phyloP scores from a whole-genome alignment of 495 filamentous ascomycete species.

The Diplogelasinospora grovesii region DNA sequence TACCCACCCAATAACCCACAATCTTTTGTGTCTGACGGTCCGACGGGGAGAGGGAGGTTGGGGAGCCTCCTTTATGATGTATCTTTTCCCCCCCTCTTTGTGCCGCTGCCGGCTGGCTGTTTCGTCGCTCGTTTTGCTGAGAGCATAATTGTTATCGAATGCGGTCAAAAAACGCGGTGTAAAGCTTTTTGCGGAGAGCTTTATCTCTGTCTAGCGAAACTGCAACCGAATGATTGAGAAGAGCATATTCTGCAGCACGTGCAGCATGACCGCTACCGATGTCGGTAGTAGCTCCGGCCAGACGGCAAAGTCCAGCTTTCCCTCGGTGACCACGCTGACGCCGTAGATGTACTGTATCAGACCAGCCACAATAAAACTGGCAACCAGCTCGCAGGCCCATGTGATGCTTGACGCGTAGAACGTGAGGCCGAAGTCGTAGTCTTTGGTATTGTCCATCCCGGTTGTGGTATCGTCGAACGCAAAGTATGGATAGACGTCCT shows the following conservation, averaged over 20 bases:
- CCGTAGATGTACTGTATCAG: slow-evolving; percentile 47
- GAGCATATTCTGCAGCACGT: slow-evolving; percentile 62
- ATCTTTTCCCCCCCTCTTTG: no score
- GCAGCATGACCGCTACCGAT: slow-evolving; percentile 53
- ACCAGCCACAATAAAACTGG: slow-evolving; percentile 49
- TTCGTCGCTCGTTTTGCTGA: no score
- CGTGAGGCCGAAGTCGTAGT: slow-evolving; percentile 50
- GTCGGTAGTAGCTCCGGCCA: slow-evolving; percentile 59
- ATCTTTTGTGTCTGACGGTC: no score
- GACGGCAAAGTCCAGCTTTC: slow-evolving; percentile 49
- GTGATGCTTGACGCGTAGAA: slow-evolving; percentile 54
- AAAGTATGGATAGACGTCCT: slow-evolving; percentile 54
- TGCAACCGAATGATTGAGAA: slow-evolving; percentile 56
- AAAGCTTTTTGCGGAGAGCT: no score
- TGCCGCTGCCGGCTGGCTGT: no score
- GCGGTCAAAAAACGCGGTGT: no score
- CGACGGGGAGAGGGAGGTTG: no score
- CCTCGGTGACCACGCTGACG: slow-evolving; percentile 53
- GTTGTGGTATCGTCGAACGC: slow-evolving; percentile 36
- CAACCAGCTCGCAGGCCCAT: slow-evolving; percentile 54
- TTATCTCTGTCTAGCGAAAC: slow-evolving; percentile 37
- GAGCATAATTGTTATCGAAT: no score
- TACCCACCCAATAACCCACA: no score
- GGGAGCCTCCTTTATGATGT: no score
- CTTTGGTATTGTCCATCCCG: slow-evolving; percentile 26